A percentile compares a stretch with the other conserved stretches of the same genome.
phyloP scores from a whole-genome alignment of 495 filamentous ascomycete genomes.

The Neurospora sp. region DNA sequence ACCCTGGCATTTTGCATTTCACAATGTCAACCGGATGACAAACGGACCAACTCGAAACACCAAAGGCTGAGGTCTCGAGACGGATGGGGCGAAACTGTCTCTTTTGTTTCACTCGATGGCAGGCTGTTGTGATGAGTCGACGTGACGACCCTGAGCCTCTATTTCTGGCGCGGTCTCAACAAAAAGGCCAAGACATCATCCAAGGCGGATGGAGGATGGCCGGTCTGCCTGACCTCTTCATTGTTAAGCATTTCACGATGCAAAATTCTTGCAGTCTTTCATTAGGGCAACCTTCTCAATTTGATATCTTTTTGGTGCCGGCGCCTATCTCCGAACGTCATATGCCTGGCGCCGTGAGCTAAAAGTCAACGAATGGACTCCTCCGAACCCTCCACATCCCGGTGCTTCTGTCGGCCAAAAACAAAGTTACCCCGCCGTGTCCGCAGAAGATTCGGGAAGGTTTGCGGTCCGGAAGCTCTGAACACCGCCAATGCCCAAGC shows the following conservation, averaged over 20 bases:
- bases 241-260: background rate
- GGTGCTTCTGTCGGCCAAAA: background rate
- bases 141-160: background rate
- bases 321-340: background rate
- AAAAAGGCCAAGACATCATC: background rate
- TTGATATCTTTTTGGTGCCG: background rate
- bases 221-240: background rate
- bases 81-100: background rate
- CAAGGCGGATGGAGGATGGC: background rate
- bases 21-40: background rate
- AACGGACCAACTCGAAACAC: background rate
- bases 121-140: background rate
- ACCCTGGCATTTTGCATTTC: background rate
- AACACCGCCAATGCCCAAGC: background rate
- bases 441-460: background rate
- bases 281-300: background rate
- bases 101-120: background rate
- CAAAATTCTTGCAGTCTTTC: background rate
- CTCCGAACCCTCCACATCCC: background rate
- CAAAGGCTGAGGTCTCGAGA: background rate
- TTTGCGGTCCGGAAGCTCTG: background rate
- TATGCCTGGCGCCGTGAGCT: background rate
- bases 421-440: background rate
- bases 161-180: background rate
- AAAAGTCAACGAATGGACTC: background rate